Conservation (phyloP, 495 filamentous ascomycete genomes). For the Cryomyces antarcticus region DNA sequence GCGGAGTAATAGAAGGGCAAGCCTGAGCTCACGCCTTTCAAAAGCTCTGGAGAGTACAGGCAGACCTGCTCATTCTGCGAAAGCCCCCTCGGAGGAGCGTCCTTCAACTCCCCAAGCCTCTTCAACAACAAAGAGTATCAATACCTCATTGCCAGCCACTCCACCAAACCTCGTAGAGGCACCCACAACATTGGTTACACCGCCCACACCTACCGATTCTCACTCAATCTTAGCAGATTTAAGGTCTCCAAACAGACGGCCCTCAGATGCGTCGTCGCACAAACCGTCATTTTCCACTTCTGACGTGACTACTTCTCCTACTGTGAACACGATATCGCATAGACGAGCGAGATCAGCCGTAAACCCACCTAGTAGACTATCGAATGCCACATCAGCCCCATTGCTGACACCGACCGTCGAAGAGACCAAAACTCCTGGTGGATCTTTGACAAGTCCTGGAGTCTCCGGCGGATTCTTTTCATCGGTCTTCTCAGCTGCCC, state of each 20-base stretch:
- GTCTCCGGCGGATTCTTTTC: slow-evolving; percentile 62
- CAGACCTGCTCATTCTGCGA: no score
- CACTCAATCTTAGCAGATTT: not conserved
- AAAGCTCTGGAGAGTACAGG: no score
- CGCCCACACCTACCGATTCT: slow-evolving; percentile 20
- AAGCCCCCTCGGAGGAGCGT: no score
- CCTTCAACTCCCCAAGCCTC: not conserved
- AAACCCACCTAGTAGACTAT: slow-evolving; percentile 72
- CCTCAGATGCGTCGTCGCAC: slow-evolving; percentile 1
- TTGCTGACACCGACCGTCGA: slow-evolving; percentile 54
- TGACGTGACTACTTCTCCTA: slow-evolving; percentile 22
- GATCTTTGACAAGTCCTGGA: slow-evolving; percentile 24
- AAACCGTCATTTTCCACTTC: slow-evolving; percentile 18
- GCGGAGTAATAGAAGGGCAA: slow-evolving; percentile 3
- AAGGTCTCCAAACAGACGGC: not conserved
- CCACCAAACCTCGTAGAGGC: slow-evolving; percentile 16
- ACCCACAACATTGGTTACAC: slow-evolving; percentile 21
- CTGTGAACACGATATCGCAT: slow-evolving; percentile 61
- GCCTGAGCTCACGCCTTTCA: no score
- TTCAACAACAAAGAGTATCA: not conserved
- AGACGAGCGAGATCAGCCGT: slow-evolving; percentile 45
- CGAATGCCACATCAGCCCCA: slow-evolving; percentile 47
- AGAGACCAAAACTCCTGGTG: slow-evolving; percentile 31
- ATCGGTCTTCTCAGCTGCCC: slow-evolving; percentile 75
- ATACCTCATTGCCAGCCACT: slow-evolving; percentile 12